phyloP scores from a whole-genome alignment of 768 basidiomycete species.

The Rhodotorula diobovata region DNA sequence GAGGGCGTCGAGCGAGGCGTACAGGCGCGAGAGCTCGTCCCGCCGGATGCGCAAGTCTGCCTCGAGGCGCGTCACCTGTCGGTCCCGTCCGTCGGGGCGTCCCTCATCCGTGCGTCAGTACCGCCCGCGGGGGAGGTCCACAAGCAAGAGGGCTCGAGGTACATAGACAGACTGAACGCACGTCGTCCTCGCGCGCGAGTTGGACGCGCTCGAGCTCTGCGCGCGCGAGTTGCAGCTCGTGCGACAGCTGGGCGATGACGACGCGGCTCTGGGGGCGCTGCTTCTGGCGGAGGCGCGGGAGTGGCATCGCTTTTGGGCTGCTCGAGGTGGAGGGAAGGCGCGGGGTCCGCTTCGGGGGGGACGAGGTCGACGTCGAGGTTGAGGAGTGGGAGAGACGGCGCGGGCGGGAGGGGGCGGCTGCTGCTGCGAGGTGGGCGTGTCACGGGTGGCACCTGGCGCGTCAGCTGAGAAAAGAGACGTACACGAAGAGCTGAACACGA shows the following conservation, averaged over 20 bases:
- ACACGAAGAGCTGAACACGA: not conserved
- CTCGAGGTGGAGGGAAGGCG: not conserved
- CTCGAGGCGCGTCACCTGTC: conserved; percentile 6
- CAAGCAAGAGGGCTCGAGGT: no score
- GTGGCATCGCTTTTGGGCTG: not conserved
- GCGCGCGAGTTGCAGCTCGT: not conserved
- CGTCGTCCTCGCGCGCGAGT: not conserved
- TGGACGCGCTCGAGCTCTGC: not conserved
- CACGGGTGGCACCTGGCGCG: no score
- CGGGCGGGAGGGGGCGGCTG: not conserved
- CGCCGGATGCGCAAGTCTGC: conserved; percentile 5
- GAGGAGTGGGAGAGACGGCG: not conserved
- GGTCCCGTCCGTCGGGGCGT: no score
- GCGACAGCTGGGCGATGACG: not conserved
- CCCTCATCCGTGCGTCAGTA: no score
- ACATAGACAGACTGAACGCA: not conserved
- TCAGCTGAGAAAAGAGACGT: not conserved
- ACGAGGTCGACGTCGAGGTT: not conserved
- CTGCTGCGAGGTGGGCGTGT: not conserved
- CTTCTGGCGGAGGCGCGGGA: not conserved
- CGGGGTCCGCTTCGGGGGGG: not conserved
- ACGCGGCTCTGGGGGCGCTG: not conserved
- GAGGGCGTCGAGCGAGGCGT: conserved; percentile 12
- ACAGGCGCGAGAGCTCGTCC: not conserved
- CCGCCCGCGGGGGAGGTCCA: no score